Conservation (phyloP, 768 basidiomycete genomes). For the Hygrophorus pudorinus region DNA sequence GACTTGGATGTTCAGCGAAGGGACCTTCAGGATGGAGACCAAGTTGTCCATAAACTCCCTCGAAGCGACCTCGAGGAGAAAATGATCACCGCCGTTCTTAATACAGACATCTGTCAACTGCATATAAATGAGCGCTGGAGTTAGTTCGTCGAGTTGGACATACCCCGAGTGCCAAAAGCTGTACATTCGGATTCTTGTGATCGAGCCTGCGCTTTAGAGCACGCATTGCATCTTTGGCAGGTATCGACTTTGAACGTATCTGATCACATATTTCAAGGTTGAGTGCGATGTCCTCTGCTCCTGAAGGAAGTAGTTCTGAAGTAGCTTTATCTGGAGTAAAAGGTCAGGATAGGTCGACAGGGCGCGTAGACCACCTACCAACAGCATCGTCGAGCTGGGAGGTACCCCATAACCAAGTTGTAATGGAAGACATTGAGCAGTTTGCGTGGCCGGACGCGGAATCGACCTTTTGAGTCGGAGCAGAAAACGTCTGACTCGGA, state of each 20-base stretch:
- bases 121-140: neutral
- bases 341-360: slow-evolving; percentile 6
- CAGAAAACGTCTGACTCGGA: too few species aligned
- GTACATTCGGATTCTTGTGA: slow-evolving; percentile 95
- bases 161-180: slow-evolving; percentile 78
- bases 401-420: slow-evolving; percentile 68
- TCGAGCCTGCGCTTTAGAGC: slow-evolving; percentile 79
- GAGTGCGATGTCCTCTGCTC: slow-evolving; percentile 83
- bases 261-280: slow-evolving; percentile 96
- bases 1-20: slow-evolving; percentile 70
- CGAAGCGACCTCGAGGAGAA: slow-evolving; percentile 74
- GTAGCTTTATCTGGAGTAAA: slow-evolving; percentile 77
- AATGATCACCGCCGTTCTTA: slow-evolving; percentile 96
- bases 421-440: slow-evolving; percentile 8
- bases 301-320: slow-evolving; percentile 75
- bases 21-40: slow-evolving; percentile 77
- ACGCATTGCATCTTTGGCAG: slow-evolving; percentile 81
- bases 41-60: slow-evolving; percentile 93
- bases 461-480: neutral
- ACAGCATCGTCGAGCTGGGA: slow-evolving; percentile 78
- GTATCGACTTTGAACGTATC: slow-evolving; percentile 83
- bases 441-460: neutral
- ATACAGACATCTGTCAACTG: slow-evolving; percentile 86
- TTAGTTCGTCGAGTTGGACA: slow-evolving; percentile 21
- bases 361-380: slow-evolving; percentile 36